Evolutionary conservation across 192 early-diverging fungal genomes (phyloP).

Genomic region (Coemansia sp.): DNA sequence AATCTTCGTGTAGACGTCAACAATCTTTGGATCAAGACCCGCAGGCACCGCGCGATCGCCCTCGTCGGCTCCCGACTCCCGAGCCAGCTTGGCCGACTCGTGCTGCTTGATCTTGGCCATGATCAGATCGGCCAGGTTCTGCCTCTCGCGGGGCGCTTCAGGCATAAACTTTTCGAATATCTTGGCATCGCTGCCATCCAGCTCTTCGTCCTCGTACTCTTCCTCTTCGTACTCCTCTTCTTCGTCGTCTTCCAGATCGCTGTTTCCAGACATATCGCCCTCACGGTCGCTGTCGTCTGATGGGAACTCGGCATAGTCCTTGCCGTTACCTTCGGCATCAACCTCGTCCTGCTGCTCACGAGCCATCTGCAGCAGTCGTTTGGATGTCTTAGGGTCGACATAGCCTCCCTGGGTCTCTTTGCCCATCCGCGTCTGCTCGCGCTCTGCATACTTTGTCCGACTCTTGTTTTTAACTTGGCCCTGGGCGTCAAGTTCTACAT

Average conservation of each 20-base stretch:
- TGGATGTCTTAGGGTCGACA: slow-evolving; percentile 88
- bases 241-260: slow-evolving; percentile 48
- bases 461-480: slow-evolving; percentile 55
- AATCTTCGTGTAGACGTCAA: slow-evolving; percentile 88
- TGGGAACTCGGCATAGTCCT: slow-evolving; percentile 51
- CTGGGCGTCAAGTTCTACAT: slow-evolving; percentile 72
- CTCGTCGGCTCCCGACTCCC: slow-evolving; percentile 2
- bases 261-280: slow-evolving; percentile 36
- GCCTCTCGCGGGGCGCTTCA: slow-evolving; percentile 74
- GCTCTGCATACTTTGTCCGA: slow-evolving; percentile 60
- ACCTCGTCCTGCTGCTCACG: slow-evolving; percentile 91
- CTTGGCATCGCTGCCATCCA: slow-evolving; percentile 77
- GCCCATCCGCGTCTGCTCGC: slow-evolving; percentile 57
- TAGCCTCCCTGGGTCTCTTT: slow-evolving; percentile 50
- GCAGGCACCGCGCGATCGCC: slow-evolving; percentile 30
- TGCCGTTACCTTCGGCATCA: slow-evolving; percentile 63
- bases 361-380: slow-evolving; percentile 85
- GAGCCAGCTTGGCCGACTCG: slow-evolving; percentile 43
- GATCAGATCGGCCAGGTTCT: slow-evolving; percentile 93
- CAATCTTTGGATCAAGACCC: slow-evolving; percentile 81
- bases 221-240: slow-evolving; percentile 70
- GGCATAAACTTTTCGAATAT: slow-evolving; percentile 92
- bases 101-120: slow-evolving; percentile 91
- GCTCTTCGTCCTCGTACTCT: slow-evolving; percentile 70
- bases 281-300: slow-evolving; percentile 13